phyloP scores from a whole-genome alignment of 441 rosid genomes.

The Jatropha multifida region DNA sequence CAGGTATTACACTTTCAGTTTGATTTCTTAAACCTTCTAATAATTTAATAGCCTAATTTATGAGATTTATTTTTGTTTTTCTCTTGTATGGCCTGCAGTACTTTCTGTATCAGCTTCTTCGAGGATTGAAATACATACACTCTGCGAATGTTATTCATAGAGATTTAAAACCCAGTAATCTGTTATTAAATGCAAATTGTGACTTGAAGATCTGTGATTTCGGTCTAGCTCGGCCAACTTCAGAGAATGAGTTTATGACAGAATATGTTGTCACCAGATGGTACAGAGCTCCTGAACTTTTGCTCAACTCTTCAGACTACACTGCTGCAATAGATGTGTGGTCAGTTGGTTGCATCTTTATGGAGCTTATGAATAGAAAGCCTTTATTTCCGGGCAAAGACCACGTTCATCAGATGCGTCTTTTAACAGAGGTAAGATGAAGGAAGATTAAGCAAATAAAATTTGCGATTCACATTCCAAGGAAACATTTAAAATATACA shows the following conservation, averaged over 20 bases:
- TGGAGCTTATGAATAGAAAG: slow-evolving; percentile 88
- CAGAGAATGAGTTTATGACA: slow-evolving; percentile 79
- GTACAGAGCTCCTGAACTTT: slow-evolving; percentile 86
- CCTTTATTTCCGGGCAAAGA: slow-evolving; percentile 87
- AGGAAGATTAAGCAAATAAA: neutral
- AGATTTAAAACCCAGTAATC: slow-evolving; percentile 93
- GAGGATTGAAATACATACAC: slow-evolving; percentile 95
- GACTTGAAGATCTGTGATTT: slow-evolving; percentile 94
- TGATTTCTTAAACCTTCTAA: neutral
- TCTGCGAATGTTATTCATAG: slow-evolving; percentile 94
- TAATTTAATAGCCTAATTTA: slow-evolving; percentile 8
- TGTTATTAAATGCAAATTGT: slow-evolving; percentile 82
- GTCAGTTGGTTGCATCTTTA: slow-evolving; percentile 88
- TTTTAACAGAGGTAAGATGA: slow-evolving; percentile 60
- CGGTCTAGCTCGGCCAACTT: slow-evolving; percentile 83
- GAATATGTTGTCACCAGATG: slow-evolving; percentile 98
- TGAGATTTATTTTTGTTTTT: neutral
- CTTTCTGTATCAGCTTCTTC: slow-evolving; percentile 89
- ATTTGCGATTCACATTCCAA: neutral
- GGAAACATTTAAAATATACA: too few relatives aligned
- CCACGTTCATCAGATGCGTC: slow-evolving; percentile 81
- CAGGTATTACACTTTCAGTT: slow-evolving; percentile 54
- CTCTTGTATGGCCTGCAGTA: slow-evolving; percentile 50
- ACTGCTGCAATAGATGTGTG: slow-evolving; percentile 88
- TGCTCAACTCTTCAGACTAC: slow-evolving; percentile 78